Evolutionary conservation across 495 filamentous ascomycete species (phyloP).

Genomic region (Articulospora tetracladia): DNA sequence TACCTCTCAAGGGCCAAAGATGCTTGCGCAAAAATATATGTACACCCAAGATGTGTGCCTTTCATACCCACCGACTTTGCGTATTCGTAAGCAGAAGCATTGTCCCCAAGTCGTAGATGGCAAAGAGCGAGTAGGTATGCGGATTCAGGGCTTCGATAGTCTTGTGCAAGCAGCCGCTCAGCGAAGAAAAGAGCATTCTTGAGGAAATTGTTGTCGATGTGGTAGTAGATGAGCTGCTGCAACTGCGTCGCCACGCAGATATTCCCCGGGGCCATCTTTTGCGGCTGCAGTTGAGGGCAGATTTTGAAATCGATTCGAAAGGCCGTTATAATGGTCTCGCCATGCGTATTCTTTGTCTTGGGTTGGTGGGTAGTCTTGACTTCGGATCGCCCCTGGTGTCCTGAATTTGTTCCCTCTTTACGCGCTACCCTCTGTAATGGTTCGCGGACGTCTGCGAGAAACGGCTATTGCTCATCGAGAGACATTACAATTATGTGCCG

Average conservation of each 20-base stretch:
- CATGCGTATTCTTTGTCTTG: constrained; percentile 16
- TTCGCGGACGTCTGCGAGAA: not conserved
- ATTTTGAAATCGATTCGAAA: constrained; percentile 6
- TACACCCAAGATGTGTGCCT: constrained; percentile 77
- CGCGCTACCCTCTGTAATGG: not conserved
- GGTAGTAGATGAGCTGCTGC: constrained; percentile 82
- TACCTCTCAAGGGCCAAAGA: constrained; percentile 75
- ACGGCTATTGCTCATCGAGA: constrained; percentile 8
- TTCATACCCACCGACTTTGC: constrained; percentile 58
- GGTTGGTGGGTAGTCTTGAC: constrained; percentile 3
- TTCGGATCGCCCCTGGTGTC: constrained; percentile 8
- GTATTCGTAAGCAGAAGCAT: constrained; percentile 61
- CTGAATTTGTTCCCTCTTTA: constrained; percentile 1
- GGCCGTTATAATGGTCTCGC: constrained; percentile 22
- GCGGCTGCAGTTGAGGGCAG: constrained; percentile 1
- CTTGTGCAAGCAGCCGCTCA: constrained; percentile 78
- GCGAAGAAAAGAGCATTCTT: constrained; percentile 90
- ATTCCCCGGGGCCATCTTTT: constrained; percentile 61
- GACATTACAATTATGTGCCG: constrained; percentile 17
- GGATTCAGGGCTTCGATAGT: constrained; percentile 73
- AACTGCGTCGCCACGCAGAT: constrained; percentile 65
- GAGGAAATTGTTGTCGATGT: constrained; percentile 85
- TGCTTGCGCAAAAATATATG: constrained; percentile 87
- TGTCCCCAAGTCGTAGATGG: constrained; percentile 75
- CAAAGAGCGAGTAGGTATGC: constrained; percentile 80